A percentile compares a stretch with the other conserved stretches of the same genome.
Conservation (phyloP, 2,329 filamentous ascomycete species). For the Diaporthe vaccinii region DNA sequence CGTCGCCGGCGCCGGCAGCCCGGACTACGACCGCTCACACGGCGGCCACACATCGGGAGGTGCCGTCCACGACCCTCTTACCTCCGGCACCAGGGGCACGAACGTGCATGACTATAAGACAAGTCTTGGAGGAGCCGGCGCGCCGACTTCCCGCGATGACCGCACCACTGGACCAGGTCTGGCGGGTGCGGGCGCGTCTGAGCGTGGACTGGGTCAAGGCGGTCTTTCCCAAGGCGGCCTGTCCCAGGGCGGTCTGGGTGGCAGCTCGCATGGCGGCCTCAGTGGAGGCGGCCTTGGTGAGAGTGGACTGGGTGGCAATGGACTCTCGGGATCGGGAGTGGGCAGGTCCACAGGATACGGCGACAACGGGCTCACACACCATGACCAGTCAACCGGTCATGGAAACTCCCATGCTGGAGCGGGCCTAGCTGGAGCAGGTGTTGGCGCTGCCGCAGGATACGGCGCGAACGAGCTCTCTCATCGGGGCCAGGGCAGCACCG, state of each 20-base stretch:
- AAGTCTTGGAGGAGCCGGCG: constrained; percentile 28
- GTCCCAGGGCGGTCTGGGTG: constrained; percentile 9
- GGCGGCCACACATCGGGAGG: constrained; percentile 10
- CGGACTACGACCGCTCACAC: constrained; percentile 26
- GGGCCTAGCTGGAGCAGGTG: constrained; percentile 18
- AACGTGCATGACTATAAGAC: constrained; percentile 36
- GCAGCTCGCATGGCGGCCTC: background rate
- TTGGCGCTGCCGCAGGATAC: constrained; percentile 30
- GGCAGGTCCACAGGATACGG: background rate
- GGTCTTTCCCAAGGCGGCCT: constrained; percentile 1
- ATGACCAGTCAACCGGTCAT: constrained; percentile 9
- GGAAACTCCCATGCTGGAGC: constrained; percentile 1
- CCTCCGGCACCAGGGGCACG: constrained; percentile 27
- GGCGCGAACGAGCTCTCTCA: background rate
- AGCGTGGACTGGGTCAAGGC: background rate
- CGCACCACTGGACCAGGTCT: constrained; percentile 35
- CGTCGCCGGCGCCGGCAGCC: constrained; percentile 33
- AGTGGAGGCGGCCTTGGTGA: background rate
- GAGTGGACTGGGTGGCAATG: background rate
- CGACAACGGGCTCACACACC: background rate
- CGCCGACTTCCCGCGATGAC: constrained; percentile 39
- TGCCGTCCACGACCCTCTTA: constrained; percentile 30
- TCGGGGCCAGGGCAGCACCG: constrained; percentile 4
- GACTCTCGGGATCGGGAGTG: background rate
- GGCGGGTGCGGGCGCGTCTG: constrained; percentile 3